Percentiles rank a stretch among this genome's conserved stretches.
phyloP scores from a whole-genome alignment of 768 basidiomycete genomes.

The Roridomyces roridus region DNA sequence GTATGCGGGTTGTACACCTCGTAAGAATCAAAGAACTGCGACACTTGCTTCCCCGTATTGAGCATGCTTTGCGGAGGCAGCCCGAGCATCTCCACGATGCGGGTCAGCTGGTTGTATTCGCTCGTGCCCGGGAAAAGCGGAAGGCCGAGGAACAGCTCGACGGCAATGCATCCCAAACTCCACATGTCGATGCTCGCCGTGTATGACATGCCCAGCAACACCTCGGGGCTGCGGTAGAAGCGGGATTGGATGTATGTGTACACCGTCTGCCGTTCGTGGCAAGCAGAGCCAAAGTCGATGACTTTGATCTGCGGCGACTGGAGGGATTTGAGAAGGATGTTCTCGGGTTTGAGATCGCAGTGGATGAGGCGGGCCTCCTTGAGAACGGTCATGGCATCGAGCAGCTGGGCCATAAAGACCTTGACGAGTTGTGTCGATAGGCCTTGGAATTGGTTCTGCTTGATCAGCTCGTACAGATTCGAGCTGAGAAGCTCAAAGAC shows the following conservation, averaged over 20 bases:
- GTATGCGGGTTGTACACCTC: constrained; percentile 67
- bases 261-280: constrained; percentile 98
- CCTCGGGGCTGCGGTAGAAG: constrained; percentile 98
- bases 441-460: constrained; percentile 99
- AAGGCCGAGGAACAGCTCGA: constrained; percentile 95
- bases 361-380: constrained; percentile 97
- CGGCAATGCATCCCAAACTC: constrained; percentile 98
- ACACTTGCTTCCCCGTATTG: constrained; percentile 94
- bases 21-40: constrained; percentile 89
- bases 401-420: constrained; percentile 94
- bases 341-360: constrained; percentile 98
- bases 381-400: constrained; percentile 90
- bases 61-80: constrained; percentile 92
- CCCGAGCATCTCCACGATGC: constrained; percentile 98
- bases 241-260: constrained; percentile 99
- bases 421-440: constrained; percentile 96
- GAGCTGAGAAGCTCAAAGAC: constrained; percentile 97
- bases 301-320: constrained; percentile 99
- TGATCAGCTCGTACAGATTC: constrained; percentile 98
- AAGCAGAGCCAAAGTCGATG: constrained; percentile 98
- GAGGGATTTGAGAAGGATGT: constrained; percentile 96
- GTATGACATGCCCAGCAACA: constrained; percentile 93
- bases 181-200: constrained; percentile 98
- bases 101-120: constrained; percentile 97
- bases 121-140: constrained; percentile 98